Conservation (phyloP, 2,329 filamentous ascomycete species). For the Aphanoascus verrucosus region DNA sequence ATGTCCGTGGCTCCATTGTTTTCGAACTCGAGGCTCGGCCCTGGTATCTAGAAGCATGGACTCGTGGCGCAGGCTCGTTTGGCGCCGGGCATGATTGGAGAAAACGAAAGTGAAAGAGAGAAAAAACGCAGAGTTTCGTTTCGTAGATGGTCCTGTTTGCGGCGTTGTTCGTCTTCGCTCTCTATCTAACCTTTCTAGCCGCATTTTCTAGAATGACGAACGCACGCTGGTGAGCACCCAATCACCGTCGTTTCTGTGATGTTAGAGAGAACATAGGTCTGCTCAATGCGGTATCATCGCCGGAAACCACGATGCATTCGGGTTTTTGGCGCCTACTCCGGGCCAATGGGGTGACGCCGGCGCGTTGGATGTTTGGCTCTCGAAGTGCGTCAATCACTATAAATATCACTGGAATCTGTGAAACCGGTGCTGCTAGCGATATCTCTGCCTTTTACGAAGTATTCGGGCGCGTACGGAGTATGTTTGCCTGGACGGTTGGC, state of each 20-base stretch:
- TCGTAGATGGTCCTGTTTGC: no score
- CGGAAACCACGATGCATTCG: not conserved
- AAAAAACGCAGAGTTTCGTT: no score
- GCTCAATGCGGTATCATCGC: not conserved
- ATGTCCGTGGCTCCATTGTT: not conserved
- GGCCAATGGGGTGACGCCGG: not conserved
- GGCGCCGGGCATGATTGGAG: no score
- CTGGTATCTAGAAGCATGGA: no score
- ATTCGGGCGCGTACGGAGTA: not conserved
- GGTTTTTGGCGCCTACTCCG: not conserved
- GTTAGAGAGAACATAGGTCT: not conserved
- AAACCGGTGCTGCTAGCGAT: slow-evolving; percentile 1
- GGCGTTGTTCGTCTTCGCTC: not conserved
- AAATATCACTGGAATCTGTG: not conserved
- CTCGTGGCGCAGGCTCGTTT: no score
- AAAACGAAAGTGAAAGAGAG: no score
- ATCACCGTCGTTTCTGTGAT: not conserved
- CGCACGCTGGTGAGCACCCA: not conserved
- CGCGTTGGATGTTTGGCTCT: not conserved
- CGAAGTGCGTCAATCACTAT: not conserved
- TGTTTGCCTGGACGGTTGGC: not conserved
- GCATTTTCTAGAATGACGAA: not conserved
- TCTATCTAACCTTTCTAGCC: not conserved
- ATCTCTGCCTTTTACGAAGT: not conserved
- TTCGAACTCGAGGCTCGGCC: not conserved